Percentiles rank a stretch among this genome's conserved stretches.
These are phyloP conservation scores for Paraphoma sp. DNA, from an alignment of 2,329 filamentous ascomycete species.

Conservation along the genomic window DNA sequence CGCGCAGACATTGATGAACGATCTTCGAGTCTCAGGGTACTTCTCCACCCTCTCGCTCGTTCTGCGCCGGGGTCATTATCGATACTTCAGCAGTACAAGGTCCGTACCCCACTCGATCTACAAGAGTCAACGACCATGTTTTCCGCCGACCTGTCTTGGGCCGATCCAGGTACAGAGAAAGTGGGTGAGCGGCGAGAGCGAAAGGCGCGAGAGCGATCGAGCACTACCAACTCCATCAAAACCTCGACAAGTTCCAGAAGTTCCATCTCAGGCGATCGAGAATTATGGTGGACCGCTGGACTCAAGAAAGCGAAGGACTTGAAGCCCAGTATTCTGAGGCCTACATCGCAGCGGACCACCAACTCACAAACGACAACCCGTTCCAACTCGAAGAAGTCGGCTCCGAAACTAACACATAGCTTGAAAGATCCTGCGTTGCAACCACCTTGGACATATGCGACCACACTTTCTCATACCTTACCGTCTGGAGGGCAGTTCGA, in stretches of 20 bases:
- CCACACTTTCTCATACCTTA: slow-evolving; percentile 35
- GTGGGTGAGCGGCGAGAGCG: slow-evolving; percentile 48
- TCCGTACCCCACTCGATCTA: slow-evolving; percentile 9
- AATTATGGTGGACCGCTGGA: slow-evolving; percentile 42
- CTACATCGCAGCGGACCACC: slow-evolving; percentile 25
- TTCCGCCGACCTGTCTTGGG: slow-evolving; percentile 48
- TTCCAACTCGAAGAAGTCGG: slow-evolving; percentile 8
- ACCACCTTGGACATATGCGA: slow-evolving; percentile 39
- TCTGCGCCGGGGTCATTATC: slow-evolving; percentile 21
- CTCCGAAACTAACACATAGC: slow-evolving; percentile 10
- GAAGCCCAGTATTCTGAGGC: slow-evolving; percentile 27
- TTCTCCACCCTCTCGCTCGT: slow-evolving; percentile 16
- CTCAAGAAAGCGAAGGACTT: slow-evolving; percentile 41
- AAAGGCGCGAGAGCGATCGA: slow-evolving; percentile 36
- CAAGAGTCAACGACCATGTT: slow-evolving; percentile 40
- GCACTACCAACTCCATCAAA: slow-evolving; percentile 31
- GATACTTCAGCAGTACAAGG: slow-evolving; percentile 21
- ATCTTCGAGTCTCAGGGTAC: slow-evolving; percentile 16
- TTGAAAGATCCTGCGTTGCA: slow-evolving; percentile 37
- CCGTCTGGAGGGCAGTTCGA: slow-evolving; percentile 44
- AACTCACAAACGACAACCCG: slow-evolving; percentile 14
- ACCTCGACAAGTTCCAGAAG: slow-evolving; percentile 35
- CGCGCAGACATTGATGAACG: slow-evolving; percentile 23
- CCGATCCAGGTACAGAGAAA: slow-evolving; percentile 39
- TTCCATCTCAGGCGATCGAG: slow-evolving; percentile 32